Base-by-base conservation (phyloP, 495 filamentous ascomycete species). In the Aspergillus homomorphus region DNA sequence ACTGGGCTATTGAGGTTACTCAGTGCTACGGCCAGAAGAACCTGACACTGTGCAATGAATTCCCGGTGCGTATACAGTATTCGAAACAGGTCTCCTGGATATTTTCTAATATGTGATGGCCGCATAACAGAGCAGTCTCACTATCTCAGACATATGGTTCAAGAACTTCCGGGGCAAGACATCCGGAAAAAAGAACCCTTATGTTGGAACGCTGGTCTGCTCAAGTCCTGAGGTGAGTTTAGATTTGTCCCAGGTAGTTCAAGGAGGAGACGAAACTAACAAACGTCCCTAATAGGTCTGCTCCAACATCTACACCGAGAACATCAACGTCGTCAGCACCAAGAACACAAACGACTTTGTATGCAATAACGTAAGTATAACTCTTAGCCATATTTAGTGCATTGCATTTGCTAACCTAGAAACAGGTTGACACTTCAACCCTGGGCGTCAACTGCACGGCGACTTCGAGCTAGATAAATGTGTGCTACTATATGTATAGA, bases 11-110 rank as follows among this genome's bases (percentile, higher is more conserved):
- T 58, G 83, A 87, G 63, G 74, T 87, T 30, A 83, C 82, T 20
- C 84, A 87, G 68, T 88, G 84, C 71, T 87, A 88, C 59, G 84
- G 84, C 3, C 84, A 87, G 66, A 77, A 67, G 18, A 87, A 88
- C 54, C 54, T 80, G 33, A 86, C 85, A 8, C 74, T 87, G 14
- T 87, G 85, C 62, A 75, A 84, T 45, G 60, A 83, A 63, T 83
- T 70, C 63, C 85, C 85, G 44, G 72, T 75, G 54, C 12, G 66
- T 63, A n/a, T 57, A 3, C 18, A 23, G n/a, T 45, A 45, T 26
- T 15, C 21, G 23, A 1, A 7, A 48, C 8, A 7, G 24, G 12
- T 43, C 6, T 45, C 33, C 42, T 20, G 19, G 2, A 48, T 23
- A 24, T n/a, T n/a, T n/a, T n/a, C 12, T 20, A 21, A 45, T 5